Evolutionary conservation across 805 yeast species (phyloP).

Genomic region (Cyberlindnera galapagoensis): DNA sequence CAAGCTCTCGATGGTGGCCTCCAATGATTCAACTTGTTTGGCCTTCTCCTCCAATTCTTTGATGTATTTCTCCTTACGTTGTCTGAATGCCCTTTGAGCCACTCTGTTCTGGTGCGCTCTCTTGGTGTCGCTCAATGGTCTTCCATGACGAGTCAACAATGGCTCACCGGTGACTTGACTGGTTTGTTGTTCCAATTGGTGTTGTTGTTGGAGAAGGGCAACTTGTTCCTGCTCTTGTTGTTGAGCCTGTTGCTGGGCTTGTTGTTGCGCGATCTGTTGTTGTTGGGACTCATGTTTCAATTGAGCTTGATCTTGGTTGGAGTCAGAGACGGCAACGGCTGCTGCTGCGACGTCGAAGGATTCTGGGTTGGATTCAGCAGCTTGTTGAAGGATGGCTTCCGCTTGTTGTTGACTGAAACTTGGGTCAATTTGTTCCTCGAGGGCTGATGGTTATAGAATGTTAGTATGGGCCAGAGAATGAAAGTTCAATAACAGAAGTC

Average conservation of each 20-base stretch:
- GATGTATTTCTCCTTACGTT: conserved; percentile 74
- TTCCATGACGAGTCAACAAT: conserved; percentile 20
- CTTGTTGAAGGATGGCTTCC: conserved; percentile 11
- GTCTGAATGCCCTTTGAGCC: conserved; percentile 89
- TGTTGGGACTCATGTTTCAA: too few relatives aligned
- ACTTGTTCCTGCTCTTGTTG: conserved; percentile 12
- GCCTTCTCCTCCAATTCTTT: conserved; percentile 73
- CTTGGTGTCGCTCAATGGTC: conserved; percentile 55
- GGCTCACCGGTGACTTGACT: conserved; percentile 1
- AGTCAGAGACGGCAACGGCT: conserved; percentile 26
- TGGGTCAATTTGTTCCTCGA: conserved; percentile 27
- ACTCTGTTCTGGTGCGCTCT: conserved; percentile 89
- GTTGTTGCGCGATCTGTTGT: too few relatives aligned
- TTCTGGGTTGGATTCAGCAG: conserved; percentile 12
- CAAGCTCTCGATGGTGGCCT: conserved; percentile 59
- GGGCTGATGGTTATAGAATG: not conserved
- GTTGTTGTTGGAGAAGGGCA: too few relatives aligned
- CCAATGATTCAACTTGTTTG: conserved; percentile 52
- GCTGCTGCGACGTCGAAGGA: conserved; percentile 30
- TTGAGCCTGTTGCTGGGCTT: conserved; percentile 5
- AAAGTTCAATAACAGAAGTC: too few relatives aligned
- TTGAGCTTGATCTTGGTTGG: conserved; percentile 3
- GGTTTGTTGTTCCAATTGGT: conserved; percentile 4
- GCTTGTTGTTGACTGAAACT: conserved; percentile 18
- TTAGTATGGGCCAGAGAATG: too few relatives aligned